Evolutionary conservation across 352 stramenopile species (phyloP), one percentile per base, ranked within the genome.

Genomic region (Pythium sukuiense): DNA sequence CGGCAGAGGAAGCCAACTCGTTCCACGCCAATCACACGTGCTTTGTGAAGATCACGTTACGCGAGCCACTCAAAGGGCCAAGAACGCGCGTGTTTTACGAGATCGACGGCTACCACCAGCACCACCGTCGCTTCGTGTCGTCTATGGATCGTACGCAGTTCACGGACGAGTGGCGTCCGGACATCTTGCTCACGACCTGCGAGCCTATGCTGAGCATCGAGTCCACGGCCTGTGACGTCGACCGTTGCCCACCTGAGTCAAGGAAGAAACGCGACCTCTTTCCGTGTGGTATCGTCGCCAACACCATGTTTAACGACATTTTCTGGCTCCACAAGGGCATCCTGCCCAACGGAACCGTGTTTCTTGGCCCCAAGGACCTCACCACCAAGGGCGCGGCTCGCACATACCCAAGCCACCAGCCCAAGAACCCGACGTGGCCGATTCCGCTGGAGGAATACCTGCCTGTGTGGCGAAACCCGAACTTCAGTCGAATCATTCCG

Each of bases 241-340:
- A 74, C 9, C 37, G 33, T 1, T 90, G 84, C 57, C 69, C 79
- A 9, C 53, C 62, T 0, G 50, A 58, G 9, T 65, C 72, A 50
- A 74, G 58, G 33, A 72, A 77, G 20, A 54, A 18, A 16, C 78
- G 83, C 30, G 69, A 80, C 46, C 52, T 80, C 9, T 93, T 91
- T 30, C 84, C 84, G 14, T 93, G 84, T 46, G 84, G 84, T 39
- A 87, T 93, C 33, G 82, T 90, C 18, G 80, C 82, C 0, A 93
- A 88, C 72, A 91, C 80, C 50, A 83, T 93, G 79, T 93, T 93
- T 59, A 93, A 91, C 67, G 84, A 93, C 72, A 93, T 93, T 57
- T 90, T 91, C 65, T 93, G 84, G 82, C 75, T 92, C 57, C 84
- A 92, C 46, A 67, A 83, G 14, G 84, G 80, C 7, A 18, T 64